A percentile compares a stretch with the other conserved stretches of the same genome.
These are phyloP conservation scores for Schizochytrium sp. DNA, from an alignment of 108 stramenopile genomes.

Conservation along the genomic window DNA sequence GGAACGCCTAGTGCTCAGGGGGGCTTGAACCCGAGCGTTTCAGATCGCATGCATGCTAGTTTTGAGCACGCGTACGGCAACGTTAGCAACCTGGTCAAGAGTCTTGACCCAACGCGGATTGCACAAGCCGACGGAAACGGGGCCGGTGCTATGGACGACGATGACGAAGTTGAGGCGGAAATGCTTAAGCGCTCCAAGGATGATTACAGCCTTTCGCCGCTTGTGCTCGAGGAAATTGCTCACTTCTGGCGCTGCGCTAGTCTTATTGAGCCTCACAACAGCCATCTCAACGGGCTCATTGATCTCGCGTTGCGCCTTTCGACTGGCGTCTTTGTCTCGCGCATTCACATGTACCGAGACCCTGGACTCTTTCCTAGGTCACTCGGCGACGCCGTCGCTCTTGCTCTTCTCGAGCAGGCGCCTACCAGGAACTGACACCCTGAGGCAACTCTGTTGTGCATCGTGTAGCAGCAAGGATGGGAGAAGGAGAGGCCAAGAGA, in stretches of 20 bases:
- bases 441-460: too few relatives aligned
- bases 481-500: too few relatives aligned
- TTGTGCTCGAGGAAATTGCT: background rate
- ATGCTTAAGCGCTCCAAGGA: background rate
- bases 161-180: background rate
- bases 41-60: background rate
- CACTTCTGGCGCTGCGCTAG: slow-evolving; percentile 4
- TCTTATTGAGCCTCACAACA: background rate
- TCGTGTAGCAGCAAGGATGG: too few relatives aligned
- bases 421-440: background rate
- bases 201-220: background rate
- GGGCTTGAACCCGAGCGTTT: background rate
- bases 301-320: background rate
- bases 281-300: background rate
- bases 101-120: background rate
- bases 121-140: background rate
- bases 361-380: background rate
- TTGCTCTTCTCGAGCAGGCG: background rate
- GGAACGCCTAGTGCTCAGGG: background rate
- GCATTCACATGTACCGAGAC: background rate
- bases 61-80: background rate
- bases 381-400: background rate
- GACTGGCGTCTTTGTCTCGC: background rate
- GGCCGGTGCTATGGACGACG: background rate
- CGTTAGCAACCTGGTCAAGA: background rate